Evolutionary conservation across 306 rosid species (phyloP).

Genomic region (Mimosa pudica): DNA sequence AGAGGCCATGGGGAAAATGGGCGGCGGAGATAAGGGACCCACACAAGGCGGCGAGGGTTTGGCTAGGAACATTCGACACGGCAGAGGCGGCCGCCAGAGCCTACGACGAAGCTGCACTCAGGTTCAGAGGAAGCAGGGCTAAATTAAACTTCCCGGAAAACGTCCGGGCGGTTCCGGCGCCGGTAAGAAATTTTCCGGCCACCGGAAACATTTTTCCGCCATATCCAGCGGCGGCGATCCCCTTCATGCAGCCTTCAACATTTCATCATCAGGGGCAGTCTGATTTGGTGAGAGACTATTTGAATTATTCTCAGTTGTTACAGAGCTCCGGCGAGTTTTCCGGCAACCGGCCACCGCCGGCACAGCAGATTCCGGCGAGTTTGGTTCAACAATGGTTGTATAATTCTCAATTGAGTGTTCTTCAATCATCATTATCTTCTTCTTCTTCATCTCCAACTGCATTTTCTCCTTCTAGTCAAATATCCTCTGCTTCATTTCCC

Average conservation of each 20-base stretch:
- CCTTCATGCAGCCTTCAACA: conserved; percentile 30
- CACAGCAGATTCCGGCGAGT: conserved; percentile 35
- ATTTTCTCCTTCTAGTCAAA: conserved; percentile 44
- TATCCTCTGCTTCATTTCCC: conserved; percentile 67
- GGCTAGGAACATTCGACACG: conserved; percentile 97
- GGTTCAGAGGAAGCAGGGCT: conserved; percentile 91
- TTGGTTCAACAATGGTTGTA: conserved; percentile 63
- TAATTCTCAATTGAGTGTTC: conserved; percentile 54
- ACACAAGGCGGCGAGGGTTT: conserved; percentile 90
- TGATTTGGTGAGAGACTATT: conserved; percentile 56
- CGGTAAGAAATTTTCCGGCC: conserved; percentile 22
- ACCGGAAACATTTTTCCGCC: conserved; percentile 28
- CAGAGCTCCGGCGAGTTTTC: conserved; percentile 64
- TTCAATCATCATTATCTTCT: conserved; percentile 50
- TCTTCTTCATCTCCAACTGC: conserved; percentile 36
- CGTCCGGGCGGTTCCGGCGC: conserved; percentile 53
- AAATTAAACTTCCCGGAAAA: conserved; percentile 94
- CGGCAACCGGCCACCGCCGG: conserved; percentile 21
- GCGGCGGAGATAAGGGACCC: conserved; percentile 99
- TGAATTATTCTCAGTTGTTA: conserved; percentile 71
- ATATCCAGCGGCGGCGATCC: conserved; percentile 25
- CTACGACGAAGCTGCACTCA: conserved; percentile 90
- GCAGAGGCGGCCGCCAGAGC: conserved; percentile 97
- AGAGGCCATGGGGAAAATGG: conserved; percentile 99
- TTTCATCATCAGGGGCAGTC: conserved; percentile 32